Percentiles rank a stretch among this genome's conserved stretches.
Evolutionary conservation across 1,139 yeast species (phyloP).

Genomic region (Yamadazyma blattariae): DNA sequence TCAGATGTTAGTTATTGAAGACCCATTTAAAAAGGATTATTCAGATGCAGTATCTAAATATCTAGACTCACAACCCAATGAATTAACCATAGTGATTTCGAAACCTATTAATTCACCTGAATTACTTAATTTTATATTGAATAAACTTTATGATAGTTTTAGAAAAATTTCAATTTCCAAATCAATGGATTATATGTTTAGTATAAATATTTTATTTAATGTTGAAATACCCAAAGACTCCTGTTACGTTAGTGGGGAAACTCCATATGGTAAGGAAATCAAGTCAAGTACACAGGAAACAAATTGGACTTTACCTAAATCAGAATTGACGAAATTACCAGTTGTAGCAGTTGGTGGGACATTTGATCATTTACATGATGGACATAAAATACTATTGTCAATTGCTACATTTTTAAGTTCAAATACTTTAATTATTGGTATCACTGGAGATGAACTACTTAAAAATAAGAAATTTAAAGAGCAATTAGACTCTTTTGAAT

Average conservation of each 20-base stretch:
- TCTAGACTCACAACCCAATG: slow-evolving; percentile 8
- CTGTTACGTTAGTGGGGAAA: slow-evolving; percentile 1
- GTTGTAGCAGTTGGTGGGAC: slow-evolving; percentile 84
- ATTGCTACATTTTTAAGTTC: slow-evolving; percentile 64
- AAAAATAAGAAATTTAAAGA: slow-evolving; percentile 72
- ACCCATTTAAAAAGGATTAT: slow-evolving; percentile 27
- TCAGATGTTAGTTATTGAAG: slow-evolving; percentile 14
- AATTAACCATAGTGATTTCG: slow-evolving; percentile 25
- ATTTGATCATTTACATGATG: slow-evolving; percentile 94
- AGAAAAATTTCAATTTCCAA: slow-evolving; percentile 19
- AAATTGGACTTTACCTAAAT: background rate
- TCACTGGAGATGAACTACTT: slow-evolving; percentile 77
- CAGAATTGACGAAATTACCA: background rate
- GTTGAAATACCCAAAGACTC: background rate
- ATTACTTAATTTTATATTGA: slow-evolving; percentile 25
- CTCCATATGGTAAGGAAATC: background rate
- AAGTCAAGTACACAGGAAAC: background rate
- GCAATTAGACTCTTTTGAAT: slow-evolving; percentile 56
- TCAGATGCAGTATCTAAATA: slow-evolving; percentile 18
- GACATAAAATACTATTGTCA: slow-evolving; percentile 83
- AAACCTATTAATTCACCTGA: slow-evolving; percentile 17
- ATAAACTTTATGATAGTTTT: slow-evolving; percentile 23
- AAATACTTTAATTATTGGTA: slow-evolving; percentile 64
- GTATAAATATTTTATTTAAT: slow-evolving; percentile 33
- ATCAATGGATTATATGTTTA: slow-evolving; percentile 26